These are phyloP conservation scores for Jamesozyma jinghongensis DNA, from an alignment of 805 yeast genomes.

Conservation along the genomic window DNA sequence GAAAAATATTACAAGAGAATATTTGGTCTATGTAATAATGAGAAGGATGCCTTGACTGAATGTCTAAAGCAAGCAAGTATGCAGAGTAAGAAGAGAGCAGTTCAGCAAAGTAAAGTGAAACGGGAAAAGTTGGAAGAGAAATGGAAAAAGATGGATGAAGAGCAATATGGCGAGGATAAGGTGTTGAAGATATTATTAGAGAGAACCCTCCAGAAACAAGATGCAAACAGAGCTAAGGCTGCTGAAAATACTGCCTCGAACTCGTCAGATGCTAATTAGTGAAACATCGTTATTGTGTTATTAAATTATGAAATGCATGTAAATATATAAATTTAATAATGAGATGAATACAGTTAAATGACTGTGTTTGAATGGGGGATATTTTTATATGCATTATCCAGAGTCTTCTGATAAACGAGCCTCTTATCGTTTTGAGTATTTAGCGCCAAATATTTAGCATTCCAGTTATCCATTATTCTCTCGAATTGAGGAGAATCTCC, in stretches of 20 bases:
- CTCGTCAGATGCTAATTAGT: background rate
- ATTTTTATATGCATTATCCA: conserved; percentile 22
- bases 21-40: conserved; percentile 76
- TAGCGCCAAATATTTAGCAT: conserved; percentile 32
- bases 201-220: conserved; percentile 15
- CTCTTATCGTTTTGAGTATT: conserved; percentile 31
- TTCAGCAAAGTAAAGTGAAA: conserved; percentile 45
- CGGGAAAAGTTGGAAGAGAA: conserved; percentile 45
- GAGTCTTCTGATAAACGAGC: conserved; percentile 27
- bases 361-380: background rate
- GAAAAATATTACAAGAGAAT: conserved; percentile 58
- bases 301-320: background rate
- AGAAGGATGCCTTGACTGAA: conserved; percentile 65
- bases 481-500: conserved; percentile 18
- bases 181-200: conserved; percentile 59
- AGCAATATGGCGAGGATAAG: conserved; percentile 67
- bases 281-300: background rate
- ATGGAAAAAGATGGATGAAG: conserved; percentile 61
- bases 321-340: background rate
- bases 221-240: background rate
- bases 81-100: conserved; percentile 47
- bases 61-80: conserved; percentile 76
- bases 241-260: background rate
- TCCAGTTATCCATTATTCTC: conserved; percentile 35
- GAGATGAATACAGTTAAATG: too few relatives aligned